Evolutionary conservation across 164 flowering plant genomes (phyloP).

Genomic region (Nelumbo lutea): DNA sequence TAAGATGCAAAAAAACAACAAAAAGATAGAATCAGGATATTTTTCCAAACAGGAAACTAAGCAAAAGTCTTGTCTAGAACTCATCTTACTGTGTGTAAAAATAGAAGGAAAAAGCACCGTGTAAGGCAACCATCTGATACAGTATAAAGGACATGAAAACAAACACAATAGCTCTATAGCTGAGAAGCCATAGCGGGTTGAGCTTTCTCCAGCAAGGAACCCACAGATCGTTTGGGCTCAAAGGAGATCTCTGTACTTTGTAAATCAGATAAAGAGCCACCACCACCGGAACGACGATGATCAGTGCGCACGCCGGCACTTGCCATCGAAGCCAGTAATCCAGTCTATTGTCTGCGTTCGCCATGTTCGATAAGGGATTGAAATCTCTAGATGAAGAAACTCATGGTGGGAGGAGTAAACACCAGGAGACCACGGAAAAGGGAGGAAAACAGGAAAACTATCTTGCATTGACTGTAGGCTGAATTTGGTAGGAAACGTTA

Average conservation of each 20-base stretch:
- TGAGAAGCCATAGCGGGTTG: constrained; percentile 31
- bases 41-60: no score
- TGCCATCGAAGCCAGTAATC: constrained; percentile 43
- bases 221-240: constrained; percentile 28
- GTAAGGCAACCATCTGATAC: constrained; percentile 11
- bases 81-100: constrained; percentile 37
- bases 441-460: no score
- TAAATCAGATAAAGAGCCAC: constrained; percentile 13
- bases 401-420: no score
- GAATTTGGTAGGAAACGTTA: no score
- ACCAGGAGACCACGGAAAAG: no score
- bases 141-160: constrained; percentile 20
- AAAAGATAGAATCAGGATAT: neutral
- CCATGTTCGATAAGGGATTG: neutral
- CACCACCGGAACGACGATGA: constrained; percentile 24
- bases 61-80: neutral
- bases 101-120: constrained; percentile 29
- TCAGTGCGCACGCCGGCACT: constrained; percentile 30
- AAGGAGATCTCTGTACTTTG: constrained; percentile 19
- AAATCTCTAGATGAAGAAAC: neutral
- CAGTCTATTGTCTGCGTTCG: constrained; percentile 9
- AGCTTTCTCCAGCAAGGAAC: constrained; percentile 30
- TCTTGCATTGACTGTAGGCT: no score
- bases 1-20: neutral
- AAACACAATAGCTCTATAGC: constrained; percentile 29